Percentiles rank a stretch among this genome's conserved stretches.
Evolutionary conservation across 371 early-diverging fungal species (phyloP).

Genomic region (Mucor velutinosus): DNA sequence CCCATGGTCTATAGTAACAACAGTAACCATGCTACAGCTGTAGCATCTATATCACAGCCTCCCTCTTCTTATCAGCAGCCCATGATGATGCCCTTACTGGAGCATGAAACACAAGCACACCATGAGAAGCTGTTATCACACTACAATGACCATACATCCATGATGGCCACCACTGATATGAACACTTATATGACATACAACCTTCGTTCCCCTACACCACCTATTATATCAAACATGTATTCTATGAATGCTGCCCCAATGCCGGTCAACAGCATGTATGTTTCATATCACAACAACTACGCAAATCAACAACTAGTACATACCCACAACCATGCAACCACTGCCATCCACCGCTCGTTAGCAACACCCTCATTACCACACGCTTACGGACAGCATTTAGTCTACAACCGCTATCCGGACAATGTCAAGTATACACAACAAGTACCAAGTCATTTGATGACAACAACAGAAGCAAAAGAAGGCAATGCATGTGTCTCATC

Average conservation of each 20-base stretch:
- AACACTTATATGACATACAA: background rate
- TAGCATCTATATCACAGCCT: background rate
- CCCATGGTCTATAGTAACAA: background rate
- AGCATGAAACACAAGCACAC: background rate
- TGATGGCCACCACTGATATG: background rate
- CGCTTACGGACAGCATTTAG: background rate
- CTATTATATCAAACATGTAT: background rate
- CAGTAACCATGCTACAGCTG: background rate
- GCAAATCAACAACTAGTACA: background rate
- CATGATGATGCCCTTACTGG: background rate
- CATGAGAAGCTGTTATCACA: background rate
- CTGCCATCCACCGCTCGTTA: background rate
- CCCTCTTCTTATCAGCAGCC: background rate
- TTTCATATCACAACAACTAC: background rate
- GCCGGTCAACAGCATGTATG: background rate
- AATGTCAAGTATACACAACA: background rate
- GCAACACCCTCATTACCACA: background rate
- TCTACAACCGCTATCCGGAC: no score
- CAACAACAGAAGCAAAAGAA: background rate
- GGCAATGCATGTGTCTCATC: background rate
- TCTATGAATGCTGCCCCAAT: background rate
- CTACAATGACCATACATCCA: background rate
- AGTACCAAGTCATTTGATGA: background rate
- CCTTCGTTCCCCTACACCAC: background rate
- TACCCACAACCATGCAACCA: background rate